These are phyloP conservation scores for Sphaerulina populicola DNA, from an alignment of 2,329 filamentous ascomycete genomes.

Conservation along the genomic window DNA sequence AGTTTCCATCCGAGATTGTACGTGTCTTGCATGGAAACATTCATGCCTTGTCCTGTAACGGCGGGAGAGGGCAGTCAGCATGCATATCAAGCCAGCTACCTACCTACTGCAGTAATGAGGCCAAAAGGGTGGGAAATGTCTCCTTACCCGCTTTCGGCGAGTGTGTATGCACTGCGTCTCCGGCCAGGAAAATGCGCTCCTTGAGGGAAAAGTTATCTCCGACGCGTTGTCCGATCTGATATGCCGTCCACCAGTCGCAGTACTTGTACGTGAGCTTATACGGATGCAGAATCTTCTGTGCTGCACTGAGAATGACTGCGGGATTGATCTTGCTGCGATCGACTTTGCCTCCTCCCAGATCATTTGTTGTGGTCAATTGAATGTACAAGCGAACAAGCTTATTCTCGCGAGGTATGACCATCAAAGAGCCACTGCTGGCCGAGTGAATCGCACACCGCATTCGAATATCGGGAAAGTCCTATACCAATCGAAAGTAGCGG, in stretches of 20 bases:
- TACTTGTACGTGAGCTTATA: slow-evolving; percentile 57
- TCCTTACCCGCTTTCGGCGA: slow-evolving; percentile 45
- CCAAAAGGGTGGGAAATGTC: background rate
- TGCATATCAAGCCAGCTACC: too few relatives aligned
- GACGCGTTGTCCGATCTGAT: slow-evolving; percentile 65
- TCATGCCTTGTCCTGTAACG: background rate
- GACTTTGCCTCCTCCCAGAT: slow-evolving; percentile 45
- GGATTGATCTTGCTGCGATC: slow-evolving; percentile 30
- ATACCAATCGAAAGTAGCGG: background rate
- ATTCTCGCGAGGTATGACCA: slow-evolving; percentile 64
- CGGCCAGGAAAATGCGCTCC: slow-evolving; percentile 63
- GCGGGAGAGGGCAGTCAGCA: too few relatives aligned
- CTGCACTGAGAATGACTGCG: slow-evolving; percentile 31
- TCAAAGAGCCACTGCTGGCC: slow-evolving; percentile 54
- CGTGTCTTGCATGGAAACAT: background rate
- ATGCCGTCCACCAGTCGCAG: slow-evolving; percentile 59
- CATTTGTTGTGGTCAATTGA: slow-evolving; percentile 32
- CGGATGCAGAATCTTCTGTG: slow-evolving; percentile 54
- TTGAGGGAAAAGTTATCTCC: slow-evolving; percentile 43
- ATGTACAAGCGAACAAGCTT: slow-evolving; percentile 26
- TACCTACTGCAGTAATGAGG: background rate
- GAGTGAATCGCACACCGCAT: slow-evolving; percentile 72
- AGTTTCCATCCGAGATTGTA: slow-evolving; percentile 29
- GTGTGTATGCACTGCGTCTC: slow-evolving; percentile 58
- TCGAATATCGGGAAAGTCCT: slow-evolving; percentile 50